phyloP scores from a whole-genome alignment of 768 basidiomycete genomes.

The Cystofilobasidium ferigula region DNA sequence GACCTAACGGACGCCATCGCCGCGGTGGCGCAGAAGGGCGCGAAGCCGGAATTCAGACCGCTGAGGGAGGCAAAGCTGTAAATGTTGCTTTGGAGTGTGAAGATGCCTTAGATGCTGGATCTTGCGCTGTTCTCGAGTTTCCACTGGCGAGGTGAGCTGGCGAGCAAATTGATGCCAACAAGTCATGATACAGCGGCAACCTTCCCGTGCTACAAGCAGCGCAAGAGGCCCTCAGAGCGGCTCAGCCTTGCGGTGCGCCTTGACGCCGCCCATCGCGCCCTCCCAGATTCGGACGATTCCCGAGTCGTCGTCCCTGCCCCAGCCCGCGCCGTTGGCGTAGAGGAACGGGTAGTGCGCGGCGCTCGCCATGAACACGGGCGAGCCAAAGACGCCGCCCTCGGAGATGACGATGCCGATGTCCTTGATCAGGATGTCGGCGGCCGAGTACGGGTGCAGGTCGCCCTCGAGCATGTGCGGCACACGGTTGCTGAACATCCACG shows the following conservation, averaged over 20 bases:
- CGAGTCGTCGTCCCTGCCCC: constrained; percentile 20
- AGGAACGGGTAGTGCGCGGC: constrained; percentile 20
- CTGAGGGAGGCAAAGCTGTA: not conserved
- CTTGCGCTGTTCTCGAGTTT: too few relatives aligned
- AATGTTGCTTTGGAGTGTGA: too few relatives aligned
- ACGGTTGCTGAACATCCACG: constrained; percentile 21
- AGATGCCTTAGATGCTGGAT: too few relatives aligned
- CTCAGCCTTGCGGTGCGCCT: constrained; percentile 20
- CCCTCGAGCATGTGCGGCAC: constrained; percentile 16
- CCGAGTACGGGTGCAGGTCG: constrained; percentile 5
- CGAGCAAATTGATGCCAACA: too few relatives aligned
- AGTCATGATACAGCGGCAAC: too few relatives aligned
- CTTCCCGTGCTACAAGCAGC: too few relatives aligned
- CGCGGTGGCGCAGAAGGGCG: constrained; percentile 1
- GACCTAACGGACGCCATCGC: constrained; percentile 12
- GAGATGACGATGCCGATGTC: constrained; percentile 18
- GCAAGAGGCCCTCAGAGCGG: too few relatives aligned
- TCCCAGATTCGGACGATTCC: constrained; percentile 19
- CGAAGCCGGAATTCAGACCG: not conserved
- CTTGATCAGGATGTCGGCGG: constrained; percentile 18
- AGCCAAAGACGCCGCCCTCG: constrained; percentile 11
- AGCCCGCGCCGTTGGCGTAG: constrained; percentile 10
- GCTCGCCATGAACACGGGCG: constrained; percentile 14
- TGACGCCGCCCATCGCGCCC: constrained; percentile 2
- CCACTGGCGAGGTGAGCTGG: too few relatives aligned